Conservation (phyloP, 805 yeast species). For the Schwanniomyces sp. region DNA sequence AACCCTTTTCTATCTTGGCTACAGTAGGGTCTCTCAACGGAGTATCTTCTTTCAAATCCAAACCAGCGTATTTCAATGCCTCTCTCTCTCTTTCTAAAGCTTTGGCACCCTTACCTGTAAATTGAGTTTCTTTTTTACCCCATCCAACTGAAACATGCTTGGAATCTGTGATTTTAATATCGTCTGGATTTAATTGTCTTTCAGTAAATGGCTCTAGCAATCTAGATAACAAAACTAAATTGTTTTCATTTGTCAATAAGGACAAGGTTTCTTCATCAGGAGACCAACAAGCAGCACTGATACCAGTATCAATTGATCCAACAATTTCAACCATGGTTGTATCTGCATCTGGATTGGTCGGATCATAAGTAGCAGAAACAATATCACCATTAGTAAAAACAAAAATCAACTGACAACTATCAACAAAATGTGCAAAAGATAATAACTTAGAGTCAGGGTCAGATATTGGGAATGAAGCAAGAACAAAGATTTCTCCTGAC, state of each 20-base stretch:
- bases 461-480: slow-evolving; percentile 61
- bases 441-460: slow-evolving; percentile 39
- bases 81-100: slow-evolving; percentile 65
- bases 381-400: slow-evolving; percentile 79
- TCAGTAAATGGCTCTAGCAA: slow-evolving; percentile 80
- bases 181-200: slow-evolving; percentile 54
- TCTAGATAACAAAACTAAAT: slow-evolving; percentile 67
- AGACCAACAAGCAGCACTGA: slow-evolving; percentile 79
- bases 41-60: slow-evolving; percentile 60
- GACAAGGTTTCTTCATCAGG: slow-evolving; percentile 86
- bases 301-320: slow-evolving; percentile 79
- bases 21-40: slow-evolving; percentile 85
- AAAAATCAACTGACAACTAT: slow-evolving; percentile 62
- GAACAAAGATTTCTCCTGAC: slow-evolving; percentile 53
- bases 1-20: slow-evolving; percentile 69
- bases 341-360: slow-evolving; percentile 44
- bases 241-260: slow-evolving; percentile 60
- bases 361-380: slow-evolving; percentile 61
- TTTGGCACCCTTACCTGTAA: slow-evolving; percentile 89
- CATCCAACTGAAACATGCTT: slow-evolving; percentile 96
- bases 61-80: slow-evolving; percentile 63
- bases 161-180: slow-evolving; percentile 56
- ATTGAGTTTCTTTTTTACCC: slow-evolving; percentile 97
- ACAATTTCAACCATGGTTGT: slow-evolving; percentile 68
- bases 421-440: slow-evolving; percentile 68